Evolutionary conservation across 2,329 filamentous ascomycete genomes (phyloP).

Genomic region (Aspergillus ochraceus): DNA sequence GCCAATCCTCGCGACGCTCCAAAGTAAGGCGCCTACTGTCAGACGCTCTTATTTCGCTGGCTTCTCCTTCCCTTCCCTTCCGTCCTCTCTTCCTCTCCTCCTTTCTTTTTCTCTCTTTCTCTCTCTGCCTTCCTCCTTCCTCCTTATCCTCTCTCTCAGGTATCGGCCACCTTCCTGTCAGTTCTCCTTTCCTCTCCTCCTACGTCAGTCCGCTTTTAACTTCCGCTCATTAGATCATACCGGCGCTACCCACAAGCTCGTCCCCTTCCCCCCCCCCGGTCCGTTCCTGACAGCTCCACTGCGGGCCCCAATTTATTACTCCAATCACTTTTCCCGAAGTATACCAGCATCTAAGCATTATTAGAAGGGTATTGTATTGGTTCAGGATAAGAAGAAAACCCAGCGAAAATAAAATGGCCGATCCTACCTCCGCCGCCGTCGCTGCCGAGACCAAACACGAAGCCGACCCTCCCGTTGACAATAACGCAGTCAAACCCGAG

Average conservation of each 20-base stretch:
- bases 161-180: neutral
- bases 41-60: slow-evolving; percentile 1
- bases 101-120: neutral
- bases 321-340: neutral
- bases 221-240: neutral
- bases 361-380: too few relatives aligned
- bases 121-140: neutral
- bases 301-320: neutral
- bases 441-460: slow-evolving; percentile 31
- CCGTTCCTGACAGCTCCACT: neutral
- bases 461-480: slow-evolving; percentile 27
- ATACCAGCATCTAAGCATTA: too few relatives aligned
- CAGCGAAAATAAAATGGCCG: neutral
- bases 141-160: neutral
- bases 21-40: slow-evolving; percentile 11
- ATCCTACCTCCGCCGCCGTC: neutral
- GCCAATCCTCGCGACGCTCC: slow-evolving; percentile 6
- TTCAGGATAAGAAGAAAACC: too few relatives aligned
- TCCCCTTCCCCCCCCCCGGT: neutral
- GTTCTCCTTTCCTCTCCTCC: neutral
- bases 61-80: neutral
- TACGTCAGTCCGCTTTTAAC: neutral
- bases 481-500: slow-evolving; percentile 26
- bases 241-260: neutral
- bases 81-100: slow-evolving; percentile 2